Conservation (phyloP, 257 asterid species). For the Ligustrum vulgare region DNA sequence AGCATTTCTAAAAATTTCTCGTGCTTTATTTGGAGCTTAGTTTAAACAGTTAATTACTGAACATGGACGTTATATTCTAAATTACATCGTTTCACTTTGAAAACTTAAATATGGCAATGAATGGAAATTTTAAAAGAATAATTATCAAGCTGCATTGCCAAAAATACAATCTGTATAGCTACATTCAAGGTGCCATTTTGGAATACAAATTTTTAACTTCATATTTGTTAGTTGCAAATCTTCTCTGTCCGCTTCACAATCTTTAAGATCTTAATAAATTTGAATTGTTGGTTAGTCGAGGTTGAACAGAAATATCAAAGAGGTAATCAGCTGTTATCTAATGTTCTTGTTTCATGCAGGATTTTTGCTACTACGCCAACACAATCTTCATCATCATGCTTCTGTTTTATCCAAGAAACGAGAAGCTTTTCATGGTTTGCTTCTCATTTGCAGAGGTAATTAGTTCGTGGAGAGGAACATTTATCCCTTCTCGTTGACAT, state of each 20-base stretch:
- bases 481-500: slow-evolving; percentile 12
- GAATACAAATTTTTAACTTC: background rate
- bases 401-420: slow-evolving; percentile 75
- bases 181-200: background rate
- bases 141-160: background rate
- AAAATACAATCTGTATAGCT: background rate
- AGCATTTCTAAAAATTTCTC: background rate
- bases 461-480: slow-evolving; percentile 7
- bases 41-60: background rate
- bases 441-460: slow-evolving; percentile 96
- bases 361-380: slow-evolving; percentile 95
- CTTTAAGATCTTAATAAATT: background rate
- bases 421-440: slow-evolving; percentile 97
- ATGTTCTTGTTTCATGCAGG: slow-evolving; percentile 50
- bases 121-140: background rate
- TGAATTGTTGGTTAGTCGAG: background rate
- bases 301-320: background rate
- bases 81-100: background rate
- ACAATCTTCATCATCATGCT: slow-evolving; percentile 81
- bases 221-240: background rate
- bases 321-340: background rate
- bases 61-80: background rate
- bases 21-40: background rate
- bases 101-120: background rate
- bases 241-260: background rate